A percentile compares a stretch with the other conserved stretches of the same genome.
phyloP scores from a whole-genome alignment of 2,329 filamentous ascomycete genomes.

The Penicillium sp. region DNA sequence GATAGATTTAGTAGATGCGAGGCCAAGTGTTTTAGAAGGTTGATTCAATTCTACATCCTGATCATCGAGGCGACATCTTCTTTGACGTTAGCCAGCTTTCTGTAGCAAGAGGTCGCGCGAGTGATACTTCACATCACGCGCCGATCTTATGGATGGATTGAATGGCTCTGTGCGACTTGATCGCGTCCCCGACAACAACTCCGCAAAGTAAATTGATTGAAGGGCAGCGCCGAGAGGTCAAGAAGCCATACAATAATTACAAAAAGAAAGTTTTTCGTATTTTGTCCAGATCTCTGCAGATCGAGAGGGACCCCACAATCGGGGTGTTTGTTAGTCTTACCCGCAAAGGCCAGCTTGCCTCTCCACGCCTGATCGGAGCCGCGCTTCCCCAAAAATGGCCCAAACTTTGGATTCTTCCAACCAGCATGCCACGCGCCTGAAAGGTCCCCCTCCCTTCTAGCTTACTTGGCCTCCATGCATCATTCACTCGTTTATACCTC shows the following conservation, averaged over 20 bases:
- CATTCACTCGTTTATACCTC: slow-evolving; percentile 8
- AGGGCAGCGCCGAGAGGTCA: neutral
- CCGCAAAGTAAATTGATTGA: neutral
- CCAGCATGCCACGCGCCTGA: slow-evolving; percentile 11
- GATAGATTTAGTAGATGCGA: too few relatives aligned
- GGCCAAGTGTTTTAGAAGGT: too few relatives aligned
- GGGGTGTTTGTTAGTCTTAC: neutral
- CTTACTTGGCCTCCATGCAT: slow-evolving; percentile 12
- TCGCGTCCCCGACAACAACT: neutral
- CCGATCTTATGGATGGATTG: neutral
- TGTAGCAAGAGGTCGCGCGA: neutral
- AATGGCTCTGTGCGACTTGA: slow-evolving; percentile 3
- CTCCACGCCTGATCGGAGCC: slow-evolving; percentile 12
- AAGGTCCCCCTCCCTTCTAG: slow-evolving; percentile 5
- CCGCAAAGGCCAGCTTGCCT: slow-evolving; percentile 25
- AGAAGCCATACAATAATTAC: neutral
- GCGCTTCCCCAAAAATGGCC: neutral
- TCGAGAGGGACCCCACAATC: neutral
- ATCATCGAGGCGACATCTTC: neutral
- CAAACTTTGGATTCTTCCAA: slow-evolving; percentile 10
- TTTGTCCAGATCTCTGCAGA: neutral
- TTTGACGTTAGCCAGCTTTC: neutral
- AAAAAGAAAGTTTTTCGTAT: too few relatives aligned
- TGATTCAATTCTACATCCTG: too few relatives aligned
- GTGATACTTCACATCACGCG: neutral